Conservation (phyloP, 2,329 filamentous ascomycete genomes). For the Aschersonia sp. region DNA sequence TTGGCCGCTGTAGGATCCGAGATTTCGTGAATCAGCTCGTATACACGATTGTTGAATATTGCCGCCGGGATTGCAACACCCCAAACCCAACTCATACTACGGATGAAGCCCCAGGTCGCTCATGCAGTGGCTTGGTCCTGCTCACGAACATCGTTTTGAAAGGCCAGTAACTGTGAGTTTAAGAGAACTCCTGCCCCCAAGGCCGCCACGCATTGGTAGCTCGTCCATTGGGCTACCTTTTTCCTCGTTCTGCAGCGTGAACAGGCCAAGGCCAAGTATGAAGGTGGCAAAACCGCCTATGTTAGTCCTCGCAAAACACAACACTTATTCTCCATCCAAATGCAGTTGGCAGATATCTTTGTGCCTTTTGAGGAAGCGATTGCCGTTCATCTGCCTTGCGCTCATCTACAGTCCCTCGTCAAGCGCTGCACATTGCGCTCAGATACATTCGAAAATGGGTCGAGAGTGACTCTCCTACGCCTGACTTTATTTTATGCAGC, state of each 20-base stretch:
- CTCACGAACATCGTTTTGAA: not conserved
- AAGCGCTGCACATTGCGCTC: too few species aligned
- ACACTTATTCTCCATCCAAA: too few species aligned
- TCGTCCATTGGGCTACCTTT: not conserved
- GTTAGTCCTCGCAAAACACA: not conserved
- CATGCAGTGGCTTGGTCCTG: not conserved
- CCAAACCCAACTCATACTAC: not conserved
- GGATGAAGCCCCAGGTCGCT: not conserved
- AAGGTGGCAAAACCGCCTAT: not conserved
- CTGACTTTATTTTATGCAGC: too few species aligned
- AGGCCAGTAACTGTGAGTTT: not conserved
- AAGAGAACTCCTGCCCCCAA: not conserved
- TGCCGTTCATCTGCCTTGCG: too few species aligned
- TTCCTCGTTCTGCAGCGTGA: not conserved
- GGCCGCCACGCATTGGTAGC: not conserved
- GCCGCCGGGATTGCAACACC: conserved; percentile 1
- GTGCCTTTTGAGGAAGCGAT: too few species aligned
- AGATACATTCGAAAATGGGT: too few species aligned
- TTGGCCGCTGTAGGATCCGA: not conserved
- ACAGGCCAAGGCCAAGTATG: not conserved
- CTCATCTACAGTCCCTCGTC: too few species aligned
- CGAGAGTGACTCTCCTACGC: too few species aligned
- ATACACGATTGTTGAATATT: conserved; percentile 1
- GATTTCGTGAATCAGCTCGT: not conserved
- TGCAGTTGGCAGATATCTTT: too few species aligned